These are phyloP conservation scores for Oryza glaberrima DNA, from an alignment of 176 grass and related monocot genomes.

Conservation along the genomic window DNA sequence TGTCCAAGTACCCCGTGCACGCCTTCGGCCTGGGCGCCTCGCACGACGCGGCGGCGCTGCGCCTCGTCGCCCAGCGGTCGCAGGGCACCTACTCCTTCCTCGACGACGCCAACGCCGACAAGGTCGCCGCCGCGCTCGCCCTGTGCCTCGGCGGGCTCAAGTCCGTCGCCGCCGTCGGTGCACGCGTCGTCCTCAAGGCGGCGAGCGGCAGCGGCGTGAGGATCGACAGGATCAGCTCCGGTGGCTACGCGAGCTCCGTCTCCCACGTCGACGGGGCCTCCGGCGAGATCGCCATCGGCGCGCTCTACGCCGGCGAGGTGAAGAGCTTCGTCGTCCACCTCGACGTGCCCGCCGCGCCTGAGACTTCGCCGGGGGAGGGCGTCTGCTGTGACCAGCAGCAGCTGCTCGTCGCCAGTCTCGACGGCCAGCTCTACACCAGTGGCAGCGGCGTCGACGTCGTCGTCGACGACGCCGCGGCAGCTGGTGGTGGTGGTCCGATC, in stretches of 20 bases:
- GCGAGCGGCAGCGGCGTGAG: not conserved
- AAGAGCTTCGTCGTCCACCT: constrained; percentile 20
- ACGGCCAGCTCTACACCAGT: too few relatives aligned
- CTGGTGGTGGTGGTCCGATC: too few relatives aligned
- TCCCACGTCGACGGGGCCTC: accelerated
- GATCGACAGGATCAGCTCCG: not conserved
- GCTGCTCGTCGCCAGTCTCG: too few relatives aligned
- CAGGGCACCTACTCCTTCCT: constrained; percentile 25
- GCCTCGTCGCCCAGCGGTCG: not conserved
- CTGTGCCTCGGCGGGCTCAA: not conserved
- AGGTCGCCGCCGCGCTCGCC: not conserved
- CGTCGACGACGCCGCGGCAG: too few relatives aligned
- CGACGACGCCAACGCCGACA: not conserved
- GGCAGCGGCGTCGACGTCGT: too few relatives aligned
- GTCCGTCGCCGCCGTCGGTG: not conserved
- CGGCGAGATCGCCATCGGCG: too few relatives aligned
- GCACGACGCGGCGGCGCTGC: not conserved
- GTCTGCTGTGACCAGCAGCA: too few relatives aligned
- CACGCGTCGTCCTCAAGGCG: not conserved
- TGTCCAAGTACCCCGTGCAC: not conserved
- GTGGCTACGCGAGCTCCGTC: not conserved
- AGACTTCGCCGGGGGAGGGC: too few relatives aligned
- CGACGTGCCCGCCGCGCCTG: too few relatives aligned
- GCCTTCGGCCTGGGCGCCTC: not conserved
- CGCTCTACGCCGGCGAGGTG: not conserved